Evolutionary conservation across 768 basidiomycete species (phyloP).

Genomic region (Termitomyces heimii): DNA sequence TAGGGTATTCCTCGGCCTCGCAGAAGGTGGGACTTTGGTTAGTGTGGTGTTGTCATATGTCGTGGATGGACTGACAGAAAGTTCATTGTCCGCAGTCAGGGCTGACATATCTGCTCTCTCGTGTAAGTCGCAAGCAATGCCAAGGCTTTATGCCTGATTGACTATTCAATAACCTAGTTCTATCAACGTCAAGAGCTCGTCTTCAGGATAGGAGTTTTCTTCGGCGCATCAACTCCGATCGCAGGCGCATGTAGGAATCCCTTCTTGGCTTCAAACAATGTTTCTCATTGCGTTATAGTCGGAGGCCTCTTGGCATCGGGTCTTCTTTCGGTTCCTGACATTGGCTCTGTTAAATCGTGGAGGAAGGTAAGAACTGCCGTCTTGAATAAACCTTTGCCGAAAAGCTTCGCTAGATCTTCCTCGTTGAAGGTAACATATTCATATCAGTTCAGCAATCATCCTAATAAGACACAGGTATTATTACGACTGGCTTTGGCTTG

Average conservation of each 20-base stretch:
- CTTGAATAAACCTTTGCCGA: background rate
- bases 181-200: conserved; percentile 29
- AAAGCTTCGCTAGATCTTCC: conserved; percentile 27
- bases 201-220: conserved; percentile 28
- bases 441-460: background rate
- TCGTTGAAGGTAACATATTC: conserved; percentile 29
- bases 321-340: conserved; percentile 25
- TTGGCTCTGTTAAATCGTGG: conserved; percentile 27
- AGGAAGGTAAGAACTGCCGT: conserved; percentile 20
- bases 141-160: background rate
- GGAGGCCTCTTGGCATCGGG: conserved; percentile 34
- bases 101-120: conserved; percentile 16
- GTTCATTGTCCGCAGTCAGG: conserved; percentile 11
- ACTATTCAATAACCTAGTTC: conserved; percentile 13
- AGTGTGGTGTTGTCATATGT: background rate
- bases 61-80: background rate
- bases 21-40: conserved; percentile 21
- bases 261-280: background rate
- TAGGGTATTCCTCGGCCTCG: conserved; percentile 19
- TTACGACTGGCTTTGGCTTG: conserved; percentile 30
- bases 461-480: conserved; percentile 18
- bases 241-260: conserved; percentile 27
- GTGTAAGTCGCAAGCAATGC: conserved; percentile 4
- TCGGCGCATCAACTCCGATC: conserved; percentile 25
- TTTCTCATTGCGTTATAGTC: conserved; percentile 15